Base-by-base conservation (phyloP, 2,329 filamentous ascomycete genomes). In the Dichotomopilus funicola region DNA sequence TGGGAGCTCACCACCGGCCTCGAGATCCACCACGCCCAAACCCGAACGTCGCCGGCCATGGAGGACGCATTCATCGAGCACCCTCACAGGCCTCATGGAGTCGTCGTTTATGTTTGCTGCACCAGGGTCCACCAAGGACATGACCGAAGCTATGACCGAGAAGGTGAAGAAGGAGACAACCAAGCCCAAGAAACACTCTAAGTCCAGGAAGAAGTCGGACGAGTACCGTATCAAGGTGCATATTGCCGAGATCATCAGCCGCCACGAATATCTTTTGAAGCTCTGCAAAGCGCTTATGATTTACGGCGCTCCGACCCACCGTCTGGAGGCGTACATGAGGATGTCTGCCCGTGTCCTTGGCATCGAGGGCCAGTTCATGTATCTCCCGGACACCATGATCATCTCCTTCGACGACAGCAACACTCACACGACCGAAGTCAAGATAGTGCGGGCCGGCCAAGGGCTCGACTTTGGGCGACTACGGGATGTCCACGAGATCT, bases 341-440 rank as follows among this genome's bases (percentile, higher is more conserved):
- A 95, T 92, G 88, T 91, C 88, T 7, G 86, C 91, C 1, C 81
- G 88, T n/a, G 88, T 94, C 1, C 79, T 96, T 40, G 88, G 91
- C 69, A 91, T 96, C 12, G 88, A 95, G 61, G 87, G 87, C 5
- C 90, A 95, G 65, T 96, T 94, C 63, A 74, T 96, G 27, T 96
- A 96, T 67, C 82, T 96, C 35, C 91, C 91, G 0, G 89, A 89
- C 0, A 95, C 89, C 66, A 96, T 96, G 91, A 88, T 96, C 55
- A 87, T 96, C 66, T 92, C 89, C 4, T 96, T 96, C 66, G 91
- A 88, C 65, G 88, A 92, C 69, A 76, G 72, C 60, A 71, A 72
- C 0, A 89, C 87, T 0, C 87, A 91, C 65, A 91, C 88, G 0
- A 86, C 86, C n/a, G 87, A 90, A 66, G 87, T 91, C 59, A 88